phyloP scores from a whole-genome alignment of 352 stramenopile species.

The Hyphochytrium catenoides region DNA sequence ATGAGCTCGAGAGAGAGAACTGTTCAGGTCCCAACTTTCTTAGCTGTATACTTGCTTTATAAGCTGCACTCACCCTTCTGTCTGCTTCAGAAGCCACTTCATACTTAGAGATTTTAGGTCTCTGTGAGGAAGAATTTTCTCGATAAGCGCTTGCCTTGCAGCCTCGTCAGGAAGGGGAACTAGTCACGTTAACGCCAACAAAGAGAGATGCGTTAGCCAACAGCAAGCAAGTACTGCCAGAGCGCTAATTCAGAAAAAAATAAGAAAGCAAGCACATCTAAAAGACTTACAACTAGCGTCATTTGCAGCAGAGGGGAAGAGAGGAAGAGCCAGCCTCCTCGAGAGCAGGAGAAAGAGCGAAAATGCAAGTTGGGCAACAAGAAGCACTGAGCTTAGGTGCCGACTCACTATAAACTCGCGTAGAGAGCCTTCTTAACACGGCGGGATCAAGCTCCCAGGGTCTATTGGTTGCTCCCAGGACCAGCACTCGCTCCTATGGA shows the following conservation, averaged over 20 bases:
- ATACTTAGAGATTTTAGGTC: slow-evolving; percentile 30
- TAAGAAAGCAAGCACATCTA: too few relatives aligned
- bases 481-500: slow-evolving; percentile 34
- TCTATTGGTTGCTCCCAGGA: slow-evolving; percentile 64
- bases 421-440: slow-evolving; percentile 51
- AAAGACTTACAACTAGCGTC: too few relatives aligned
- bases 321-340: too few relatives aligned
- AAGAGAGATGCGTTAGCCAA: neutral
- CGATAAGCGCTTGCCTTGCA: slow-evolving; percentile 24
- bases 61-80: slow-evolving; percentile 30
- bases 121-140: slow-evolving; percentile 30
- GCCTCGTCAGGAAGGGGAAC: slow-evolving; percentile 35
- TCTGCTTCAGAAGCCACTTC: slow-evolving; percentile 30
- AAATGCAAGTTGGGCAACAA: too few relatives aligned
- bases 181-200: slow-evolving; percentile 7
- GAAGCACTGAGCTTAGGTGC: neutral
- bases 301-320: too few relatives aligned
- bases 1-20: too few relatives aligned
- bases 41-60: too few relatives aligned
- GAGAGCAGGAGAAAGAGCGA: too few relatives aligned
- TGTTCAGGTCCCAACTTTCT: too few relatives aligned
- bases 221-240: neutral
- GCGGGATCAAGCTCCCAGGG: slow-evolving; percentile 59
- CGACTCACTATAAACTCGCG: slow-evolving; percentile 55
- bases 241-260: too few relatives aligned